Evolutionary conservation across 2,329 filamentous ascomycete genomes (phyloP).

Genomic region (Penicillium hordei): DNA sequence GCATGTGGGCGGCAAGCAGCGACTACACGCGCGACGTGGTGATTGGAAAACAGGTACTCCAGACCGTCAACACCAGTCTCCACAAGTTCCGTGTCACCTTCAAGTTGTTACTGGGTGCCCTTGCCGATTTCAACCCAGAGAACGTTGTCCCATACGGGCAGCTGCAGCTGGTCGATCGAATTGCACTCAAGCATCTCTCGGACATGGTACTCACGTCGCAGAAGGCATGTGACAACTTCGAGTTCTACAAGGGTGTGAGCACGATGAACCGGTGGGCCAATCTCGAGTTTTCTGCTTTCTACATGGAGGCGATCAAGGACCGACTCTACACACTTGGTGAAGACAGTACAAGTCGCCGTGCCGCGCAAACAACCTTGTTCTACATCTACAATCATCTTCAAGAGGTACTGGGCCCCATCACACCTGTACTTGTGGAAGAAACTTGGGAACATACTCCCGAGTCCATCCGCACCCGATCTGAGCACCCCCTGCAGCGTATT

Average conservation of each 20-base stretch:
- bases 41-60: slow-evolving; percentile 74
- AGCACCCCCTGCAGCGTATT: slow-evolving; percentile 47
- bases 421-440: slow-evolving; percentile 82
- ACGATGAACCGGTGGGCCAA: slow-evolving; percentile 78
- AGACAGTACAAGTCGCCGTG: slow-evolving; percentile 59
- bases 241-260: slow-evolving; percentile 77
- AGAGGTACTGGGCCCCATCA: slow-evolving; percentile 76
- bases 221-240: slow-evolving; percentile 65
- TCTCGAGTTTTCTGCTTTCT: slow-evolving; percentile 84
- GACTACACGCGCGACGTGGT: slow-evolving; percentile 89
- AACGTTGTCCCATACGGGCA: slow-evolving; percentile 43
- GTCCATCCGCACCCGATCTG: slow-evolving; percentile 56
- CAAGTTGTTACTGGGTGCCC: slow-evolving; percentile 82
- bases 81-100: slow-evolving; percentile 87
- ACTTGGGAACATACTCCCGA: slow-evolving; percentile 75
- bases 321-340: slow-evolving; percentile 80
- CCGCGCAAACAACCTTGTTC: slow-evolving; percentile 58
- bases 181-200: slow-evolving; percentile 73
- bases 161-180: slow-evolving; percentile 65
- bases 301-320: slow-evolving; percentile 90
- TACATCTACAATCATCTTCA: slow-evolving; percentile 70
- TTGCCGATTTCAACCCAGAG: slow-evolving; percentile 57
- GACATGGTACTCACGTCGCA: slow-evolving; percentile 65
- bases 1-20: slow-evolving; percentile 86
- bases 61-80: slow-evolving; percentile 71